Percentiles rank a stretch among this genome's conserved stretches.
Conservation (phyloP, 768 basidiomycete species). For the Nidularia sp. region DNA sequence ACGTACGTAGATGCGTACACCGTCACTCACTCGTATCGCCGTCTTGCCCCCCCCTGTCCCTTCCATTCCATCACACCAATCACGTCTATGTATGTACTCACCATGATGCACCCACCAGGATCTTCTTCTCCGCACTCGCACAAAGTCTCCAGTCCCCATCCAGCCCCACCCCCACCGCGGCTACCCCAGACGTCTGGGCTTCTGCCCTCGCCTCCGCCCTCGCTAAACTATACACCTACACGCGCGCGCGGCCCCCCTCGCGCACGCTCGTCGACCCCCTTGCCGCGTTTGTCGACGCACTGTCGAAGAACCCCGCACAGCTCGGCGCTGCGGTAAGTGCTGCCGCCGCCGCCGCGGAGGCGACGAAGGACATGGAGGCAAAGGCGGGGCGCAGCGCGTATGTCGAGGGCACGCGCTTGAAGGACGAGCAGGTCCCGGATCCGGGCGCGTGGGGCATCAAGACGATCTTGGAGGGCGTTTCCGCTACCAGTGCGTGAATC, state of each 20-base stretch:
- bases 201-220: slow-evolving; percentile 55
- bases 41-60: too few relatives aligned
- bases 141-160: slow-evolving; percentile 54
- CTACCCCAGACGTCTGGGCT: slow-evolving; percentile 55
- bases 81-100: neutral
- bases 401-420: slow-evolving; percentile 66
- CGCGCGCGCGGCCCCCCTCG: slow-evolving; percentile 83
- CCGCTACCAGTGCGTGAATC: too few relatives aligned
- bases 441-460: slow-evolving; percentile 93
- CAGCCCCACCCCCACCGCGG: slow-evolving; percentile 15
- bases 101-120: slow-evolving; percentile 38
- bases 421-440: slow-evolving; percentile 64
- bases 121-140: slow-evolving; percentile 87
- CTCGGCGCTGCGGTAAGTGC: slow-evolving; percentile 52
- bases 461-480: slow-evolving; percentile 58
- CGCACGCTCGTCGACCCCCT: slow-evolving; percentile 94
- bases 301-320: slow-evolving; percentile 18
- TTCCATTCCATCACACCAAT: too few relatives aligned
- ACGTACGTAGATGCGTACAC: too few relatives aligned
- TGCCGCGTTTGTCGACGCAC: slow-evolving; percentile 61
- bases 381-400: slow-evolving; percentile 90
- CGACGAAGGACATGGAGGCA: slow-evolving; percentile 71
- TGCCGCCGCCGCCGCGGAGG: slow-evolving; percentile 64
- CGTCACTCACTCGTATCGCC: too few relatives aligned
- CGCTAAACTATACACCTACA: slow-evolving; percentile 71